Percentiles rank a stretch among this genome's conserved stretches.
Conservation (phyloP, 2,329 filamentous ascomycete genomes). For the Exophiala viscosa region DNA sequence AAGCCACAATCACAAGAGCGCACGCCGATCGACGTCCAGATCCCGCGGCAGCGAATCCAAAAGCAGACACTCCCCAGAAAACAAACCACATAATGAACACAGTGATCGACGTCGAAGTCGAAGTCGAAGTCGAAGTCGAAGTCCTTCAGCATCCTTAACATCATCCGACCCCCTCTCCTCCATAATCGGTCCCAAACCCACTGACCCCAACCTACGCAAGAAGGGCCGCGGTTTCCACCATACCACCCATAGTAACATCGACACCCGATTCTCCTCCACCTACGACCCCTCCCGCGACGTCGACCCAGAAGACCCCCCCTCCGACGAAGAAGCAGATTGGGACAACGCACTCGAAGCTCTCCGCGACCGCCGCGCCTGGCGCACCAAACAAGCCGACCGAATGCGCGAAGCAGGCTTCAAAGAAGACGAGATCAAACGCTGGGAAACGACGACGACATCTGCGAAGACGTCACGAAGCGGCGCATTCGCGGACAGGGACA, state of each 20-base stretch:
- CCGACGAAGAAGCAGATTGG: constrained; percentile 56
- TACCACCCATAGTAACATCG: constrained; percentile 60
- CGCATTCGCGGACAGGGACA: constrained; percentile 4
- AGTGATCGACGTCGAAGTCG: not conserved
- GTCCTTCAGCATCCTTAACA: constrained; percentile 11
- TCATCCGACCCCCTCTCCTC: constrained; percentile 70
- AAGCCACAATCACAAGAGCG: constrained; percentile 17
- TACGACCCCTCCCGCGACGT: constrained; percentile 57
- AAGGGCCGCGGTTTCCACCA: constrained; percentile 66
- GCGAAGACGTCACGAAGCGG: constrained; percentile 3
- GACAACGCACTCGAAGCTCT: constrained; percentile 73
- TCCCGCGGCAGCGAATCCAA: constrained; percentile 15
- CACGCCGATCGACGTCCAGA: constrained; percentile 15
- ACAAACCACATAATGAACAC: not conserved
- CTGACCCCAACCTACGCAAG: constrained; percentile 46
- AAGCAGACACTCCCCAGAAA: constrained; percentile 9
- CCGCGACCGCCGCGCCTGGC: constrained; percentile 75
- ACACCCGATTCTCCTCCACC: constrained; percentile 69
- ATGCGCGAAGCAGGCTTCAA: constrained; percentile 74
- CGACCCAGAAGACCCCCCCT: constrained; percentile 47
- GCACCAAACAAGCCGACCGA: constrained; percentile 69
- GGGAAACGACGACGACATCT: constrained; percentile 58
- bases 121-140: not conserved
- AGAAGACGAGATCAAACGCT: constrained; percentile 68
- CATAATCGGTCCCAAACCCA: constrained; percentile 65